Base-by-base conservation (phyloP, 208 protist species). In the Wallacemonas collosoma region DNA sequence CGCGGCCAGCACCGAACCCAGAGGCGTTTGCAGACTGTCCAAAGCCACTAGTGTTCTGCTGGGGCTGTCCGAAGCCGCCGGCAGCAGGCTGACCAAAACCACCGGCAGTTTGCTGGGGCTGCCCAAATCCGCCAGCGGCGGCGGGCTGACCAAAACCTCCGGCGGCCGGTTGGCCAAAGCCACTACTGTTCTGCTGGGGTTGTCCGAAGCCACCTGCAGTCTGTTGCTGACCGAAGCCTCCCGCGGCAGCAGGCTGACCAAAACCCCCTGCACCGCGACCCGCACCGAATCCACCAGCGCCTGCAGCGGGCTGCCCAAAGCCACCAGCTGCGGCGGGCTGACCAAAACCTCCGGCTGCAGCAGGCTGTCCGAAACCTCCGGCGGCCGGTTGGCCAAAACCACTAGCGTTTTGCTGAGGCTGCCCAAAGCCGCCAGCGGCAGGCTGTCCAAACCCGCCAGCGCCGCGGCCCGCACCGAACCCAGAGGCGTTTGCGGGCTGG, bases 1-100 rank as follows among this genome's bases (percentile, higher is more conserved):
- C 56, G 26, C 56, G 53, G 35, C 60, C 45, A 76, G 88, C 82
- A 44, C 77, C 80, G 68, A 91, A 90, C n/a, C 80, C 86, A 58
- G 79, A 67, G n/a, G 60, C 57, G 17, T 57, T 71, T 26, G 79
- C 38, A 41, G 14, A 71, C 69, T 77, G 71, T 47, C 77, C 76
- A 73, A 81, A 81, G 38, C 72, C 74, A 47, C 68, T 50, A 50
- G 45, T 12, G 12, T 50, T 50, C 0, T 50, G 45, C 12, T 50
- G 45, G 45, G 61, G 14, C 65, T 75, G 70, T 14, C 78, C 81
- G 72, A 89, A 91, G 5, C 81, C 81, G n/a, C 66, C 67, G 17
- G 82, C 60, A 26, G 66, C 76, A n/a, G 71, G 70, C 63, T 87
- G 82, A 2, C 82, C 79, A 75, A 87, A 85, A 4, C 74, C 75